Conservation (phyloP, 2,329 filamentous ascomycete genomes). For the Ascocoryne sarcoides region DNA sequence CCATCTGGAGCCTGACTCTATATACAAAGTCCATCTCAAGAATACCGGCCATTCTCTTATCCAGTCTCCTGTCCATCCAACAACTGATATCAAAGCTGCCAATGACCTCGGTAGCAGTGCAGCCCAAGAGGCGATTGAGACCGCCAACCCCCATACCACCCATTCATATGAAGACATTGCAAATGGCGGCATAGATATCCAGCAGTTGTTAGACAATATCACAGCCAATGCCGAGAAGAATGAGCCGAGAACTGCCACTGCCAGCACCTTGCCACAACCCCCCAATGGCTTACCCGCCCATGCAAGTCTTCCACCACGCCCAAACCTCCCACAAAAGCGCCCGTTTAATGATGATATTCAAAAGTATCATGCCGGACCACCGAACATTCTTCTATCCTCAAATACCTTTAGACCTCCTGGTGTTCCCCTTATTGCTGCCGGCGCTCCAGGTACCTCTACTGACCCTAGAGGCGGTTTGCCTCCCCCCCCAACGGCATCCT, state of each 20-base stretch:
- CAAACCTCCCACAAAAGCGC: conserved; percentile 25
- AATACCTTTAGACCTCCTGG: conserved; percentile 26
- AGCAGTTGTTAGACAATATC: conserved; percentile 31
- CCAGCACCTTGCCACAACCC: conserved; percentile 14
- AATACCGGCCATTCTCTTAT: conserved; percentile 15
- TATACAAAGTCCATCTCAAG: conserved; percentile 16
- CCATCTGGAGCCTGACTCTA: too few species aligned
- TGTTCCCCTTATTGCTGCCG: conserved; percentile 24
- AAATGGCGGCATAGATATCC: conserved; percentile 29
- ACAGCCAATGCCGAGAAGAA: conserved; percentile 30
- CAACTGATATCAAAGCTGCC: conserved; percentile 1
- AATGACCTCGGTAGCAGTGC: conserved; percentile 10
- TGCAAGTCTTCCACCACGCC: conserved; percentile 30
- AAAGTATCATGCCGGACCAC: conserved; percentile 25
- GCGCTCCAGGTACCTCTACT: conserved; percentile 28
- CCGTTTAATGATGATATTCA: conserved; percentile 24
- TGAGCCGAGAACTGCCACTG: conserved; percentile 15
- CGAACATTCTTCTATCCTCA: conserved; percentile 20
- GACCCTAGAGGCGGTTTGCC: conserved; percentile 27
- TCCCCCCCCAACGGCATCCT: conserved; percentile 28
- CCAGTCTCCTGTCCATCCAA: conserved; percentile 6
- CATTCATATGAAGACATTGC: conserved; percentile 23
- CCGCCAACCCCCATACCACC: conserved; percentile 13
- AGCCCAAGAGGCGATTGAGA: conserved; percentile 12
- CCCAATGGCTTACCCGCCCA: conserved; percentile 25